phyloP scores from a whole-genome alignment of 78 protist genomes.

The Dictyostelium discoideum region dicty_2.7 NC_007088.5:7600001-7600500 shows the following conservation, averaged over 20 bases:
- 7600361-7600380: background rate
- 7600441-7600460: slow-evolving; percentile 37
- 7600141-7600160: no score
- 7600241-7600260: background rate
- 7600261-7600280: background rate
- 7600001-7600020: no score
- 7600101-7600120: no score
- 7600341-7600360: slow-evolving; percentile 12
- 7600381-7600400: background rate
- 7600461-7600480: slow-evolving; percentile 15
- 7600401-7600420: background rate
- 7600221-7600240: background rate
- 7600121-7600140: no score
- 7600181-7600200: background rate
- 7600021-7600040: no score
- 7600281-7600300: background rate
- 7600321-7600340: slow-evolving; percentile 27
- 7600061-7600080: no score
- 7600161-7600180: no score
- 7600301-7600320: background rate
- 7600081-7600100: no score
- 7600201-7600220: background rate
- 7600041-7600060: no score
- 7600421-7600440: slow-evolving; percentile 31
- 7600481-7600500: slow-evolving; percentile 1